phyloP scores from a whole-genome alignment of 2,329 filamentous ascomycete genomes.

The Alternaria consortialis region DNA sequence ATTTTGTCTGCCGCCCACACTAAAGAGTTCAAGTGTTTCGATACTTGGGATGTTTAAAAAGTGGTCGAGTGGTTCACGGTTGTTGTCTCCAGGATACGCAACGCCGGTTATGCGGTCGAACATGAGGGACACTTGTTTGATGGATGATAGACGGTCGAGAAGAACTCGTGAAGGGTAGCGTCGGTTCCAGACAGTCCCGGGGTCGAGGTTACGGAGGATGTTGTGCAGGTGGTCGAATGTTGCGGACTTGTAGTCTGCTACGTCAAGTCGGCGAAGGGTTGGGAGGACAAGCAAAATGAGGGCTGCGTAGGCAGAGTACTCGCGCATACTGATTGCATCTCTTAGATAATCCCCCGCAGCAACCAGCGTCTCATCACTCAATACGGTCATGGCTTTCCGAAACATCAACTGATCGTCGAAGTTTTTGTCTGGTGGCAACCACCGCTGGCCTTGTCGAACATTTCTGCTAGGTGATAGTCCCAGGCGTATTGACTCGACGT shows the following conservation, averaged over 20 bases:
- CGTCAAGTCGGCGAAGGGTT: conserved; percentile 24
- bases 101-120: conserved; percentile 28
- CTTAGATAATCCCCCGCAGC: conserved; percentile 25
- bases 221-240: conserved; percentile 31
- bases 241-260: conserved; percentile 29
- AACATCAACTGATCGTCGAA: conserved; percentile 26
- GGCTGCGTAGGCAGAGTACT: conserved; percentile 38
- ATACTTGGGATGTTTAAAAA: conserved; percentile 28
- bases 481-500: conserved; percentile 32
- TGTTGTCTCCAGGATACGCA: conserved; percentile 13
- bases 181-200: conserved; percentile 8
- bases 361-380: conserved; percentile 27
- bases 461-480: conserved; percentile 26
- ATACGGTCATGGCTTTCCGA: conserved; percentile 17
- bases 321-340: conserved; percentile 29
- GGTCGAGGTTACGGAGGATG: conserved; percentile 26
- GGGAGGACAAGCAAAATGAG: conserved; percentile 34
- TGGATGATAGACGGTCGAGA: conserved; percentile 22
- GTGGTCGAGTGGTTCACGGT: conserved; percentile 18
- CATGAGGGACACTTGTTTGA: conserved; percentile 31
- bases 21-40: conserved; percentile 25
- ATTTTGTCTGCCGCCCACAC: conserved; percentile 3
- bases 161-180: conserved; percentile 20
- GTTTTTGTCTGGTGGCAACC: conserved; percentile 23
- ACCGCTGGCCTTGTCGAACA: conserved; percentile 26